These are phyloP conservation scores for Chenopodium berlandieri DNA, from an alignment of 148 eudicot genomes.

Conservation along the genomic window DNA sequence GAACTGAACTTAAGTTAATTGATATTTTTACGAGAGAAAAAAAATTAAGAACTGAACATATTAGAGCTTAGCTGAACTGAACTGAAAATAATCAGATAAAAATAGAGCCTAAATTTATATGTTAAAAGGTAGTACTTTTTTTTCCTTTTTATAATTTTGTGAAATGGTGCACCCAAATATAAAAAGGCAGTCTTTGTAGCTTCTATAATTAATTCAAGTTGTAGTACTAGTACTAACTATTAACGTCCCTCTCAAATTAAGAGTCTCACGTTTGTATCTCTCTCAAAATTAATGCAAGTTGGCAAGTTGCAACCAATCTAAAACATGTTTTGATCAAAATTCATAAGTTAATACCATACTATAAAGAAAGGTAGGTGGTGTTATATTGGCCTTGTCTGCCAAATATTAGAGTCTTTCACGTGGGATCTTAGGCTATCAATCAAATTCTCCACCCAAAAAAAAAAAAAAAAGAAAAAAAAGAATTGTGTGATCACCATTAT, in stretches of 20 bases:
- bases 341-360: neutral
- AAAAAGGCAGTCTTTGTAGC: neutral
- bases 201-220: neutral
- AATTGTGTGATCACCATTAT: neutral
- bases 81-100: too few species aligned
- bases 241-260: neutral
- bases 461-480: neutral
- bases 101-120: too few species aligned
- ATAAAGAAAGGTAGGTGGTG: neutral
- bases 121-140: too few species aligned
- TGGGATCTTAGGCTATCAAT: constrained; percentile 4
- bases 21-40: too few species aligned
- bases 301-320: constrained; percentile 19
- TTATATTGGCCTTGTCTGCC: constrained; percentile 1
- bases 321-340: neutral
- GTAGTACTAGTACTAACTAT: neutral
- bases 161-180: neutral
- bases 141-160: neutral
- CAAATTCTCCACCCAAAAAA: neutral
- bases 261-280: neutral
- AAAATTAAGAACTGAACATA: too few species aligned
- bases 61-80: too few species aligned
- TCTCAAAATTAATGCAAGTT: constrained; percentile 8
- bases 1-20: too few species aligned
- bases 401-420: constrained; percentile 9